These are phyloP conservation scores for Xylaria castorea DNA, from an alignment of 495 filamentous ascomycete genomes.

Conservation along the genomic window DNA sequence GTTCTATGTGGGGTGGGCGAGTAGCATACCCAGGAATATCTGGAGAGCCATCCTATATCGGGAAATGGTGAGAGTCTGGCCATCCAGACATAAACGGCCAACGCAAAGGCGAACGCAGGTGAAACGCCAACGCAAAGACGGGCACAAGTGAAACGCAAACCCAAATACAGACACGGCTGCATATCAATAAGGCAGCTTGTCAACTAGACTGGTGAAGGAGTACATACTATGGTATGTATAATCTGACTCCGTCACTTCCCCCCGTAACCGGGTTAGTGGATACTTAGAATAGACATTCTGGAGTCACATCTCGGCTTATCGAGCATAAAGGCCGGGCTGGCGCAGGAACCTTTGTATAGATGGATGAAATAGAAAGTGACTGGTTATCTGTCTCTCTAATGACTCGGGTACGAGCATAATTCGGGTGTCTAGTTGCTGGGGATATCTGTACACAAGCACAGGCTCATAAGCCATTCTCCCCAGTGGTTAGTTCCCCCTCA, in stretches of 20 bases:
- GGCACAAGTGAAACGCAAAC: slow-evolving; percentile 4
- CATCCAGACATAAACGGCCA: neutral
- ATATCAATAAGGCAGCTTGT: slow-evolving; percentile 18
- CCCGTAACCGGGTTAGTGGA: slow-evolving; percentile 5
- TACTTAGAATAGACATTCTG: slow-evolving; percentile 1
- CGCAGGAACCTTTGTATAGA: slow-evolving; percentile 14
- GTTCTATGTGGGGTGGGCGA: slow-evolving; percentile 4
- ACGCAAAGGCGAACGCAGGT: slow-evolving; percentile 11
- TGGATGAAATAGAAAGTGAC: slow-evolving; percentile 17
- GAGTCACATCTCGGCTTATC: slow-evolving; percentile 8
- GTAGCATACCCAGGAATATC: neutral
- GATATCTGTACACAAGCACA: slow-evolving; percentile 18
- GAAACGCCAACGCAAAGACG: slow-evolving; percentile 6
- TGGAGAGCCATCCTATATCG: slow-evolving; percentile 16
- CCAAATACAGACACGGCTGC: slow-evolving; percentile 9
- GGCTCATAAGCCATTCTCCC: slow-evolving; percentile 13
- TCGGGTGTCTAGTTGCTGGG: slow-evolving; percentile 22
- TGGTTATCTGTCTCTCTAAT: slow-evolving; percentile 12
- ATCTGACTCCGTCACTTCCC: neutral
- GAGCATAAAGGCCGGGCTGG: slow-evolving; percentile 13
- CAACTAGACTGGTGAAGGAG: neutral
- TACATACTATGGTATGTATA: slow-evolving; percentile 5
- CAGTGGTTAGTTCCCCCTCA: neutral
- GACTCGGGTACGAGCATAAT: slow-evolving; percentile 23
- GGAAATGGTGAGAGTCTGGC: slow-evolving; percentile 5